Base-by-base conservation (phyloP, 768 basidiomycete genomes). In the Austroboletus eburneus region DNA sequence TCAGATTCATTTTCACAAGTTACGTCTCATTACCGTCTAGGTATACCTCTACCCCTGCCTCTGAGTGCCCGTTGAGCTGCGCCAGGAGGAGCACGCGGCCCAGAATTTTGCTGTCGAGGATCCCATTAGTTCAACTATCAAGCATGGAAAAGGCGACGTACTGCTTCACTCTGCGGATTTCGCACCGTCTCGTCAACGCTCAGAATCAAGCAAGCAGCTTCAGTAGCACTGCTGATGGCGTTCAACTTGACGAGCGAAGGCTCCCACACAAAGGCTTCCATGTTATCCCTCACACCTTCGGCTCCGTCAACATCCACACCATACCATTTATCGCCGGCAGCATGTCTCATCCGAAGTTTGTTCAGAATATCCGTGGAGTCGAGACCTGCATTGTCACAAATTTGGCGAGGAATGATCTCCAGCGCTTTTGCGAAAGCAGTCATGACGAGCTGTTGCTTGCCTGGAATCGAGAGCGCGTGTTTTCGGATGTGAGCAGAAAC, bases 211-310 rank as follows among this genome's bases (percentile, higher is more conserved):
- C 90, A 97, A 10, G 96, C 95, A 9, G 96, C 96, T 69, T 99
- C 96, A 9, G 90, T 77, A 5, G 96, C 96, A 61, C 94, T 95
- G 66, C 83, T 86, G 60, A 99, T 84, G 20, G 96, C 96, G 61
- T 99, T 99, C 38, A 83, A 70, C 72, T 98, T 99, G 59, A 98
- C 90, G 49, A 98, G 74, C 52, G 87, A 87, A 14, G 96, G 95
- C 64, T 98, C 96, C 95, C 96, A 98, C 8, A 99, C 95, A 61
- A 98, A 99, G 37, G 90, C 87, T 43, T 91, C 91, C 85, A 98
- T 85, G 69, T 98, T 99, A 69, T 99, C 83, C 45, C 91, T 83
- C 22, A 97, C 89, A 17, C 92, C 91, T 23, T 89, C 85, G 4
- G 76, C 69, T 12, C 87, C 87, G 45, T 97, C 94, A 22, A 99